Conservation (phyloP, 1,284 basidiomycete species). For the Agroathelia rolfsii region DNA sequence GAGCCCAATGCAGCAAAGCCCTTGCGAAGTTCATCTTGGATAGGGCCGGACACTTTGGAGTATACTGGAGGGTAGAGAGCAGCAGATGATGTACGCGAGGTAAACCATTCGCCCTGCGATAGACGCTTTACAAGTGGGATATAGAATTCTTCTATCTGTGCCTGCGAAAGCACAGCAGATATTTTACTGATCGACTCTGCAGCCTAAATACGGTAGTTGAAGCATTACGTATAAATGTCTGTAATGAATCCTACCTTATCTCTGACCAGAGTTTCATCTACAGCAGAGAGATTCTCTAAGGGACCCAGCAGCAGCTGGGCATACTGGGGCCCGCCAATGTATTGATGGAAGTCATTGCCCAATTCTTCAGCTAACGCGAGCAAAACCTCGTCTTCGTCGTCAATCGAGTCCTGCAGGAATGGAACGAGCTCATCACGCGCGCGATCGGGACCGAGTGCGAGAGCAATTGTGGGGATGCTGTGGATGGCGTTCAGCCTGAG, state of each 20-base stretch:
- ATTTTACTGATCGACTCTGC: slow-evolving; percentile 96
- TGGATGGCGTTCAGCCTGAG: slow-evolving; percentile 95
- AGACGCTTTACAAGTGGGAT: slow-evolving; percentile 88
- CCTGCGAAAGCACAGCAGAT: slow-evolving; percentile 66
- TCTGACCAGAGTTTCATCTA: slow-evolving; percentile 96
- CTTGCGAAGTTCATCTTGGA: slow-evolving; percentile 87
- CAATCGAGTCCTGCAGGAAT: slow-evolving; percentile 95
- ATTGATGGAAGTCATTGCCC: slow-evolving; percentile 87
- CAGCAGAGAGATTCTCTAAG: slow-evolving; percentile 91
- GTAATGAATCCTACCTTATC: slow-evolving; percentile 86
- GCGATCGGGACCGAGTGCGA: slow-evolving; percentile 92
- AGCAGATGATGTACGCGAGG: slow-evolving; percentile 94
- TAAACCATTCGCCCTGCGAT: slow-evolving; percentile 97
- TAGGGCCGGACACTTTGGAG: slow-evolving; percentile 57
- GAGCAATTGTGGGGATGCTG: slow-evolving; percentile 95
- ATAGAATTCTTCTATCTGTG: slow-evolving; percentile 86
- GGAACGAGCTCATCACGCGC: slow-evolving; percentile 94
- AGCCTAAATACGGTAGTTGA: slow-evolving; percentile 53
- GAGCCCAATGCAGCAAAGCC: slow-evolving; percentile 77
- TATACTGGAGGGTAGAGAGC: slow-evolving; percentile 94
- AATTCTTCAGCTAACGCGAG: slow-evolving; percentile 95
- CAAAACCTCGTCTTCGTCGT: slow-evolving; percentile 98
- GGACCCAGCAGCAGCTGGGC: slow-evolving; percentile 90
- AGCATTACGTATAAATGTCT: slow-evolving; percentile 7
- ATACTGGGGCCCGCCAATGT: slow-evolving; percentile 84